phyloP scores from a whole-genome alignment of 2,329 filamentous ascomycete species.

The Penicillium sp. region DNA sequence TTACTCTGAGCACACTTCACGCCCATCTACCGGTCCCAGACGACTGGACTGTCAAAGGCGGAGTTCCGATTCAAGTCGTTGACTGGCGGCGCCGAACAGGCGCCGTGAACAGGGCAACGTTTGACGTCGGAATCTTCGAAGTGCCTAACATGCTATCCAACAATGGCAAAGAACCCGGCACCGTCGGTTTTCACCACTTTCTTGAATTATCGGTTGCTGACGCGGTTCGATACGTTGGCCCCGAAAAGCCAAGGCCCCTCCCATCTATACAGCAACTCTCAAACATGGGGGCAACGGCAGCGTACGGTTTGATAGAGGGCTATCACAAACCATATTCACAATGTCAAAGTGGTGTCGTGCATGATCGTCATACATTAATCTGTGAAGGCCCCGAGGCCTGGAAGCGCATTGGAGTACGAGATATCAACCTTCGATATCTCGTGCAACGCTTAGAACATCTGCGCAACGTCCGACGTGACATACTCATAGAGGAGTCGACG shows the following conservation, averaged over 20 bases:
- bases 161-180: conserved; percentile 47
- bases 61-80: conserved; percentile 25
- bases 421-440: conserved; percentile 34
- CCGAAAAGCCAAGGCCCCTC: conserved; percentile 17
- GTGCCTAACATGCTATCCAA: conserved; percentile 50
- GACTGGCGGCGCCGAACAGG: conserved; percentile 25
- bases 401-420: conserved; percentile 43
- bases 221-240: conserved; percentile 24
- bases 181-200: conserved; percentile 48
- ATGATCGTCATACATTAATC: conserved; percentile 39
- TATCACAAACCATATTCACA: conserved; percentile 37
- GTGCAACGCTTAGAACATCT: conserved; percentile 37
- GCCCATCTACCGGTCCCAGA: conserved; percentile 45
- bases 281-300: conserved; percentile 28
- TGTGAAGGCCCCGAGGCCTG: conserved; percentile 39
- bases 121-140: conserved; percentile 47
- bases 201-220: conserved; percentile 48
- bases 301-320: conserved; percentile 36
- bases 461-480: conserved; percentile 34
- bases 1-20: conserved; percentile 44
- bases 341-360: conserved; percentile 34
- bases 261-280: conserved; percentile 24
- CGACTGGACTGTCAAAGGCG: conserved; percentile 31
- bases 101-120: conserved; percentile 37
- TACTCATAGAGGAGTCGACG: conserved; percentile 29